phyloP scores from a whole-genome alignment of 495 filamentous ascomycete genomes.

The Antarctomyces pellizariae region DNA sequence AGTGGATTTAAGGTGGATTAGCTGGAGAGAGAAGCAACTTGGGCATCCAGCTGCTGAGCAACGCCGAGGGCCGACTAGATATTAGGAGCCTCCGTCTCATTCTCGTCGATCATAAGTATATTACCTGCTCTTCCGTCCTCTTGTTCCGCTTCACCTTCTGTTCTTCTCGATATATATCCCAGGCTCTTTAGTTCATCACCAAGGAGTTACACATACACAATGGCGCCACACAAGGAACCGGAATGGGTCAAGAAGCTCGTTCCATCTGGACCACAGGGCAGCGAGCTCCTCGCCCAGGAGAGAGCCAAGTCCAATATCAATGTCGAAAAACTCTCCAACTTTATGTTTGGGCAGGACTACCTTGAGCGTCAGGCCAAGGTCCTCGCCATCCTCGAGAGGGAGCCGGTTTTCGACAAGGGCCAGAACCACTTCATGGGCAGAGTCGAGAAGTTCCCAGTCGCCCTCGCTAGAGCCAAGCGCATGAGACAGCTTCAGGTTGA shows the following conservation, averaged over 20 bases:
- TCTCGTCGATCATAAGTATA: too few species aligned
- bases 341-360: slow-evolving; percentile 33
- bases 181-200: too few species aligned
- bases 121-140: too few species aligned
- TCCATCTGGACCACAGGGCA: slow-evolving; percentile 34
- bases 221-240: slow-evolving; percentile 17
- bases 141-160: too few species aligned
- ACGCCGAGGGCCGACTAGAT: too few species aligned
- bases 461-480: slow-evolving; percentile 38
- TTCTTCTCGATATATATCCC: too few species aligned
- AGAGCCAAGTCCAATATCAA: slow-evolving; percentile 28
- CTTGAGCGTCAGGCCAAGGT: slow-evolving; percentile 28
- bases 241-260: slow-evolving; percentile 41
- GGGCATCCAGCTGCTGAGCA: too few species aligned
- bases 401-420: slow-evolving; percentile 45
- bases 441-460: slow-evolving; percentile 35
- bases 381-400: slow-evolving; percentile 28
- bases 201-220: slow-evolving; percentile 5
- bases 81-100: too few species aligned
- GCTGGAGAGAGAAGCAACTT: too few species aligned
- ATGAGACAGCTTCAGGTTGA: slow-evolving; percentile 35
- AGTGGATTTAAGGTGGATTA: too few species aligned
- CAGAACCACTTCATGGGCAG: slow-evolving; percentile 42
- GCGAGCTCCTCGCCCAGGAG: slow-evolving; percentile 33
- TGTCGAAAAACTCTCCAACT: slow-evolving; percentile 29